Evolutionary conservation across 495 filamentous ascomycete species (phyloP).

Genomic region (Penicillium diatomitis): DNA sequence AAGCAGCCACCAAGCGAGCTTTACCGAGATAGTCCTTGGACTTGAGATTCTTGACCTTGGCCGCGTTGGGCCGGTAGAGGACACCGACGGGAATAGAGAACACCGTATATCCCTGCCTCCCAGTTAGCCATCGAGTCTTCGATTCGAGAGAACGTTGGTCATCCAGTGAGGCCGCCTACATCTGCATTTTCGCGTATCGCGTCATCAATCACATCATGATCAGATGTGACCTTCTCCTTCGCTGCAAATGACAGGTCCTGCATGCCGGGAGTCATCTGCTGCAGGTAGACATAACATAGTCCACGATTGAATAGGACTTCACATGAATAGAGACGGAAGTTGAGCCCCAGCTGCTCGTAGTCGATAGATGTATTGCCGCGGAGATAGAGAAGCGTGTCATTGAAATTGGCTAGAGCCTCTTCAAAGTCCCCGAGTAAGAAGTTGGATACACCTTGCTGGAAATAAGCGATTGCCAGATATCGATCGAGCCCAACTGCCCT

Average conservation of each 20-base stretch:
- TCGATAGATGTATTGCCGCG: conserved; percentile 95
- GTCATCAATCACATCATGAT: conserved; percentile 97
- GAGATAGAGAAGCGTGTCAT: conserved; percentile 91
- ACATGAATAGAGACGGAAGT: conserved; percentile 94
- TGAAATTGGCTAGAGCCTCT: conserved; percentile 97
- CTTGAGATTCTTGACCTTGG: conserved; percentile 97
- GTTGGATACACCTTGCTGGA: conserved; percentile 97
- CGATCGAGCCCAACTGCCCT: conserved; percentile 79
- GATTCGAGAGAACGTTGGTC: not conserved
- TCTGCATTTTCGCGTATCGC: conserved; percentile 89
- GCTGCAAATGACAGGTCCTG: conserved; percentile 83
- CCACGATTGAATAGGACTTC: conserved; percentile 98
- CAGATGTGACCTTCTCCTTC: conserved; percentile 91
- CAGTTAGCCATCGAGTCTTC: conserved; percentile 3
- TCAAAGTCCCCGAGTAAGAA: conserved; percentile 97
- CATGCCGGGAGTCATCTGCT: conserved; percentile 82
- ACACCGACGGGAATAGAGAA: conserved; percentile 97
- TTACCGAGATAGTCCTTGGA: conserved; percentile 96
- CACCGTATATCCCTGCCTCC: conserved; percentile 81
- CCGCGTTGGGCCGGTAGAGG: conserved; percentile 89
- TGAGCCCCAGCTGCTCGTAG: conserved; percentile 92
- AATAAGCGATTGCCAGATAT: conserved; percentile 96
- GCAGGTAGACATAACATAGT: conserved; percentile 93
- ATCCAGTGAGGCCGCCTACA: conserved; percentile 39
- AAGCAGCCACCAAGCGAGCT: conserved; percentile 85